Evolutionary conservation across 148 eudicot species (phyloP).

Genomic region (Tetragonia tetragonoides): DNA sequence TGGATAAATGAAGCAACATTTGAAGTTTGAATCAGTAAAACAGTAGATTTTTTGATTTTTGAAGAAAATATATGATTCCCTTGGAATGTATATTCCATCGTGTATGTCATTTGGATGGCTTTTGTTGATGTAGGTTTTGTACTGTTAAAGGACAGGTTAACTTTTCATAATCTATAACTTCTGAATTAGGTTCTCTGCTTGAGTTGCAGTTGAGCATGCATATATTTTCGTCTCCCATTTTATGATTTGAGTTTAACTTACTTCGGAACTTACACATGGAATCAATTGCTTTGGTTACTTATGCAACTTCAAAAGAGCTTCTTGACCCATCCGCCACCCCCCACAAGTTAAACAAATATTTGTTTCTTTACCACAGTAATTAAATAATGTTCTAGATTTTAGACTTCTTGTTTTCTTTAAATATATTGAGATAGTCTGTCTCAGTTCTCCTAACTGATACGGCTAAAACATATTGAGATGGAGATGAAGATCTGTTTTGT

Average conservation of each 20-base stretch:
- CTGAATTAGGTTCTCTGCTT: neutral
- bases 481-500: neutral
- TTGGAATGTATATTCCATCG: neutral
- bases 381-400: constrained; percentile 8
- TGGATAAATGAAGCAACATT: neutral
- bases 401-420: neutral
- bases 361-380: neutral
- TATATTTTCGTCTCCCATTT: neutral
- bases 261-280: neutral
- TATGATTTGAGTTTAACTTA: neutral
- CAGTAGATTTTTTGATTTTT: neutral
- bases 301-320: constrained; percentile 7
- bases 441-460: neutral
- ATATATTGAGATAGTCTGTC: neutral
- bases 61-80: neutral
- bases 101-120: neutral
- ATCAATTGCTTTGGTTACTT: constrained; percentile 1
- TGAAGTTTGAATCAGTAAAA: neutral
- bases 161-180: neutral
- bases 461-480: neutral
- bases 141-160: neutral
- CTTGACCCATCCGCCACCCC: neutral
- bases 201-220: neutral
- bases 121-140: neutral
- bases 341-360: neutral